Percentiles rank a stretch among this genome's conserved stretches.
These are phyloP conservation scores for Przewalskia tangutica DNA, from an alignment of 257 asterid species.

Conservation along the genomic window DNA sequence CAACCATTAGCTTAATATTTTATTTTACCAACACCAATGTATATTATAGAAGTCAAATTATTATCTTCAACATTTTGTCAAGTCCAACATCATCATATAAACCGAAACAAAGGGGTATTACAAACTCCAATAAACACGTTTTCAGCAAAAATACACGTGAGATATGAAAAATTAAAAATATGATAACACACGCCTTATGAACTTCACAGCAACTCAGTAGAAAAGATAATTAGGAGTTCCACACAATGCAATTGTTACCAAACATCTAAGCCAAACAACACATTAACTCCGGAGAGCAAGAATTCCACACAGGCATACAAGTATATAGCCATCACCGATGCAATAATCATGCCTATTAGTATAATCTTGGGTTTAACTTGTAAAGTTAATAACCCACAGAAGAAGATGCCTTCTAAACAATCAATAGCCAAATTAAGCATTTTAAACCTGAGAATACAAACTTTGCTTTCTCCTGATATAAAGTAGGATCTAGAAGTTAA, in stretches of 20 bases:
- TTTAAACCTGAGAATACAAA: background rate
- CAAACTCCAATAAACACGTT: no score
- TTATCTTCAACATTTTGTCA: background rate
- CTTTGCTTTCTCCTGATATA: background rate
- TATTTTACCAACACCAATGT: no score
- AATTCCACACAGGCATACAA: background rate
- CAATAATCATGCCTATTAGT: background rate
- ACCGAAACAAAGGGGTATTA: no score
- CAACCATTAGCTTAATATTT: no score
- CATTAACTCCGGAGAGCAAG: background rate
- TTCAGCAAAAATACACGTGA: no score
- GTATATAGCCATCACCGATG: background rate
- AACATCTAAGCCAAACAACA: background rate
- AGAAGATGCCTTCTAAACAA: background rate
- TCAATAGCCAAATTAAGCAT: background rate
- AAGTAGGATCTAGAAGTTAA: background rate
- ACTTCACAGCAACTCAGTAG: background rate
- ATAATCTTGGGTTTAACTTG: background rate
- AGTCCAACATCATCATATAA: background rate
- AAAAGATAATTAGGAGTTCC: background rate
- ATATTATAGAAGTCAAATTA: background rate
- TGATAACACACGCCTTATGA: background rate
- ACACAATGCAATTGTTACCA: background rate
- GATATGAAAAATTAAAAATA: background rate
- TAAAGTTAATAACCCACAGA: background rate